phyloP scores from a whole-genome alignment of 2,329 filamentous ascomycete species.

The Capronia coronata region DNA sequence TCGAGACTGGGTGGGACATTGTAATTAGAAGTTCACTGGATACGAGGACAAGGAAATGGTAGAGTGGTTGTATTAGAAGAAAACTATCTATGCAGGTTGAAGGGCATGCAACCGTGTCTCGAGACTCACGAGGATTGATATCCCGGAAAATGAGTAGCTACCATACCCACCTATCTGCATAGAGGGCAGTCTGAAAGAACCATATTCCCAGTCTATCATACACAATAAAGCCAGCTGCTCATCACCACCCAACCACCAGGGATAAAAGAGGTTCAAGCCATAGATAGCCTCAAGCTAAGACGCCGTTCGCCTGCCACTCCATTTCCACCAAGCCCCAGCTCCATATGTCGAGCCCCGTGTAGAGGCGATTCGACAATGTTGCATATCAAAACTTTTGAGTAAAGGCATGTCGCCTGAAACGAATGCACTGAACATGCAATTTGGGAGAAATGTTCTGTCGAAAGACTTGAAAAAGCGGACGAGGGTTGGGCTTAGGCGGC shows the following conservation, averaged over 20 bases:
- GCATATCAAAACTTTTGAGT: slow-evolving; percentile 24
- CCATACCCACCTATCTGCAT: slow-evolving; percentile 4
- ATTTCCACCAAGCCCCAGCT: slow-evolving; percentile 13
- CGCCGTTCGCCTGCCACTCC: slow-evolving; percentile 21
- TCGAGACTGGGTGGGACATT: no score
- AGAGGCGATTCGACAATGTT: slow-evolving; percentile 12
- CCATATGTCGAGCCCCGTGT: slow-evolving; percentile 6
- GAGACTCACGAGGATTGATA: slow-evolving; percentile 3
- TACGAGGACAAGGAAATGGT: no score
- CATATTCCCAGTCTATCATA: slow-evolving; percentile 25
- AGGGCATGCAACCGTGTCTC: slow-evolving; percentile 12
- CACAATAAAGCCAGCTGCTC: slow-evolving; percentile 18
- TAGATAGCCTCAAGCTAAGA: slow-evolving; percentile 12
- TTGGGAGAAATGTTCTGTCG: slow-evolving; percentile 13
- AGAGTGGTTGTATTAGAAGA: background rate
- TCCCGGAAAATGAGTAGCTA: slow-evolving; percentile 11
- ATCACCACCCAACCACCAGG: slow-evolving; percentile 17
- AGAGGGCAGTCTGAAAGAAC: slow-evolving; percentile 3
- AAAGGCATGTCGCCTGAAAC: slow-evolving; percentile 20
- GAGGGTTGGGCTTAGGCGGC: slow-evolving; percentile 19
- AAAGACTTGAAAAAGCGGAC: slow-evolving; percentile 5
- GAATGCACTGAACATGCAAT: slow-evolving; percentile 22
- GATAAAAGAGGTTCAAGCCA: slow-evolving; percentile 5
- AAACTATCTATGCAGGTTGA: background rate
- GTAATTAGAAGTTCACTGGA: no score